Conservation (phyloP, 805 yeast genomes). For the Lipomyces oligophaga region DNA sequence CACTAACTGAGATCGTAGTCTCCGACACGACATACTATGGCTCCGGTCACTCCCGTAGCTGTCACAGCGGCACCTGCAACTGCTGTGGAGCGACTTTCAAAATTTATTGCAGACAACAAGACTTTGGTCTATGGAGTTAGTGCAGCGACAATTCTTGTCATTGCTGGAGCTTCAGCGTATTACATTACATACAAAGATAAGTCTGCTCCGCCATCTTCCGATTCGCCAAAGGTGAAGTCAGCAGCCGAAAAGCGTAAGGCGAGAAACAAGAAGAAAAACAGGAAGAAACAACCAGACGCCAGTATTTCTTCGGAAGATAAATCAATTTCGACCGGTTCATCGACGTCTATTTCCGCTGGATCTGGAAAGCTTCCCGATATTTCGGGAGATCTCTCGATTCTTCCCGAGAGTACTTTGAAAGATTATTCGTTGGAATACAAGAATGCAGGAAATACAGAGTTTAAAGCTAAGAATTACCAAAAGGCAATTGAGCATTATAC, state of each 20-base stretch:
- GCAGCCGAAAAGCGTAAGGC: constrained; percentile 5
- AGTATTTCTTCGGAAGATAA: too few species aligned
- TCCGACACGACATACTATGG: too few species aligned
- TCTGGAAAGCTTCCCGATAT: constrained; percentile 16
- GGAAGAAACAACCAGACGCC: too few species aligned
- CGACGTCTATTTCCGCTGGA: too few species aligned
- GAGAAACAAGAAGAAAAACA: constrained; percentile 18
- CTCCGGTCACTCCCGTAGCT: constrained; percentile 10
- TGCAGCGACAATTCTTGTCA: constrained; percentile 26
- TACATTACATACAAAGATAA: constrained; percentile 20
- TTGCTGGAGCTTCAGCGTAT: constrained; percentile 30
- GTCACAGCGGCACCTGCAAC: constrained; percentile 19
- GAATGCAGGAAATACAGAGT: constrained; percentile 81
- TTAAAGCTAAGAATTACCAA: constrained; percentile 63
- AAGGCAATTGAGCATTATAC: constrained; percentile 78
- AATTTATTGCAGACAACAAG: constrained; percentile 29
- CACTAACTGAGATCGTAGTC: too few species aligned
- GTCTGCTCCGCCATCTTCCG: not conserved
- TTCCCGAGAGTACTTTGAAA: constrained; percentile 44
- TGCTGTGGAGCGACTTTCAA: constrained; percentile 21
- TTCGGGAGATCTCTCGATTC: constrained; percentile 41
- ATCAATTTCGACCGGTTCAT: too few species aligned
- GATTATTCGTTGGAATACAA: constrained; percentile 66
- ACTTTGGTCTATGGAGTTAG: constrained; percentile 25
- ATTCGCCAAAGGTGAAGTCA: not conserved